phyloP scores from a whole-genome alignment of 2,329 filamentous ascomycete genomes.

The Teratosphaeria pseudoeucalypti region DNA sequence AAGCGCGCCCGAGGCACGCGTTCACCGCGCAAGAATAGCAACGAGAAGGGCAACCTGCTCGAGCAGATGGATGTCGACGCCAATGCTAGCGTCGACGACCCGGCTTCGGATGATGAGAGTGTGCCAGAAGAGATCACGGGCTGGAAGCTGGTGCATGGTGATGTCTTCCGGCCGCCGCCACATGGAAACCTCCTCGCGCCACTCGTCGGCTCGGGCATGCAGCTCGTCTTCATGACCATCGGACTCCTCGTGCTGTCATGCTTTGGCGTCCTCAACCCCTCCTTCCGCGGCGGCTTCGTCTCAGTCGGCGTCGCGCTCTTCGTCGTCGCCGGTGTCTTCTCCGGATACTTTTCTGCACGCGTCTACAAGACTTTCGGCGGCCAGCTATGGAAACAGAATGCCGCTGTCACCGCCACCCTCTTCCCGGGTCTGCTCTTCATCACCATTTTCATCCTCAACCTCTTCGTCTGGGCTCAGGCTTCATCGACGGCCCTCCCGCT shows the following conservation, averaged over 20 bases:
- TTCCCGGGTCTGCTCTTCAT: constrained; percentile 71
- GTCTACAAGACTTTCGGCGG: constrained; percentile 79
- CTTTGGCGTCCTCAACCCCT: constrained; percentile 70
- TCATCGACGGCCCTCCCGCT: constrained; percentile 82
- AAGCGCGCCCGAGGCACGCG: constrained; percentile 41
- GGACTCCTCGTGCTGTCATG: constrained; percentile 53
- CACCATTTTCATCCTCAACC: constrained; percentile 67
- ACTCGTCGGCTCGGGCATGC: constrained; percentile 73
- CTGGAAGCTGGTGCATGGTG: constrained; percentile 82
- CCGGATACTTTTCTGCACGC: constrained; percentile 75
- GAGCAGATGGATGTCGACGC: constrained; percentile 34
- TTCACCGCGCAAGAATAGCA: constrained; percentile 36
- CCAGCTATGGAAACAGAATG: constrained; percentile 63
- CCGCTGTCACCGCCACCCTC: constrained; percentile 59
- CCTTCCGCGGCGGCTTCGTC: constrained; percentile 81
- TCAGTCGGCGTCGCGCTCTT: constrained; percentile 76
- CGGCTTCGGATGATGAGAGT: constrained; percentile 60
- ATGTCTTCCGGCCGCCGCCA: constrained; percentile 68
- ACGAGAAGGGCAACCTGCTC: constrained; percentile 38
- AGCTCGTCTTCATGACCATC: constrained; percentile 70
- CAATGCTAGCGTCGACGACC: constrained; percentile 41
- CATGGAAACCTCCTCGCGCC: constrained; percentile 67
- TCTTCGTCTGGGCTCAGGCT: constrained; percentile 84
- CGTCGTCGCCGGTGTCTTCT: constrained; percentile 71
- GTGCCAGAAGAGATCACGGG: constrained; percentile 68